Conservation (phyloP, 2,329 filamentous ascomycete species). For the Trichoderma gracile region DNA sequence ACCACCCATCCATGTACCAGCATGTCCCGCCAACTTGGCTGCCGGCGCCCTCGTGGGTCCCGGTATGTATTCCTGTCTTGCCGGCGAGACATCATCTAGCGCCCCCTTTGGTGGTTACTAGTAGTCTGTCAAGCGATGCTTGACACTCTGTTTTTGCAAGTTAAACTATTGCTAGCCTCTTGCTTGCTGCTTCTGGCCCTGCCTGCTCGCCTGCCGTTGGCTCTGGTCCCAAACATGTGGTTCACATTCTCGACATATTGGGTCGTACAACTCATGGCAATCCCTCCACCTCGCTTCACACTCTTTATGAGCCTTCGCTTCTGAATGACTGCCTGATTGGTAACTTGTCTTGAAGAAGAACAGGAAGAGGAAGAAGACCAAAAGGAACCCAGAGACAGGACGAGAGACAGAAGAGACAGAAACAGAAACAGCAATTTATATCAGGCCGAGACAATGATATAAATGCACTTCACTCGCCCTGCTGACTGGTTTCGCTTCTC, state of each 20-base stretch:
- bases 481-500: conserved; percentile 12
- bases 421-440: conserved; percentile 7
- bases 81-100: conserved; percentile 29
- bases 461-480: conserved; percentile 18
- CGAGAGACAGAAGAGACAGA: not conserved
- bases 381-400: not conserved
- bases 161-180: conserved; percentile 25
- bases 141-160: conserved; percentile 13
- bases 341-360: not conserved
- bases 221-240: conserved; percentile 41
- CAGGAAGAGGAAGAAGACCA: not conserved
- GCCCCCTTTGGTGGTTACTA: conserved; percentile 23
- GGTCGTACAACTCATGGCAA: conserved; percentile 39
- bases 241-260: conserved; percentile 41
- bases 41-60: conserved; percentile 33
- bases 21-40: conserved; percentile 40
- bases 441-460: conserved; percentile 20
- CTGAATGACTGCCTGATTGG: conserved; percentile 20
- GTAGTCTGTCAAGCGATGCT: conserved; percentile 24
- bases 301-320: conserved; percentile 20
- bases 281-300: conserved; percentile 35
- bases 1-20: conserved; percentile 11
- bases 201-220: conserved; percentile 37
- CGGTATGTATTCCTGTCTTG: conserved; percentile 29
- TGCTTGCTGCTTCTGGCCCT: conserved; percentile 12